Percentiles rank a stretch among this genome's conserved stretches.
Evolutionary conservation across 2,329 filamentous ascomycete genomes (phyloP).

Genomic region (Volutella citrinella): DNA sequence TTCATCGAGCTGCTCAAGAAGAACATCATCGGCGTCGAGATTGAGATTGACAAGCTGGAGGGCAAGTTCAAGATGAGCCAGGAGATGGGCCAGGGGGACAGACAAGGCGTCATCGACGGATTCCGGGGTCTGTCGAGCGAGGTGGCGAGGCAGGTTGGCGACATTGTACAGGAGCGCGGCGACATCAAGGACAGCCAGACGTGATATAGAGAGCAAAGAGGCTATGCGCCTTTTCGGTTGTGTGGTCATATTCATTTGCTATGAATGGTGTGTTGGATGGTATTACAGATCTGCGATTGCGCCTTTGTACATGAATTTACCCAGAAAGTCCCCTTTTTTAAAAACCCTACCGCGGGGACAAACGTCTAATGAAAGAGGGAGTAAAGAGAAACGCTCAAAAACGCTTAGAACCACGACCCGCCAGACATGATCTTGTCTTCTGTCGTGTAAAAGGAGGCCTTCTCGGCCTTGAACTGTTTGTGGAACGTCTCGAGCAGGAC

Average conservation of each 20-base stretch:
- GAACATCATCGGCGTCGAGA: slow-evolving; percentile 59
- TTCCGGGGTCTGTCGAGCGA: slow-evolving; percentile 39
- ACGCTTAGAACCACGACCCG: too few relatives aligned
- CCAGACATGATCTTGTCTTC: slow-evolving; percentile 24
- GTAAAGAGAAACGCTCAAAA: too few relatives aligned
- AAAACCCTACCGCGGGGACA: too few relatives aligned
- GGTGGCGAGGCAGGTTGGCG: slow-evolving; percentile 24
- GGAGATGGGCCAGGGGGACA: slow-evolving; percentile 50
- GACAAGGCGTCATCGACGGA: slow-evolving; percentile 53
- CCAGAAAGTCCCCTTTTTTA: too few relatives aligned
- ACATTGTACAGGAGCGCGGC: slow-evolving; percentile 25
- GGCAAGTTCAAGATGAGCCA: slow-evolving; percentile 68
- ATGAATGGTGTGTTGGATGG: too few relatives aligned
- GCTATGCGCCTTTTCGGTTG: too few relatives aligned
- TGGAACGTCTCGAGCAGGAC: slow-evolving; percentile 29
- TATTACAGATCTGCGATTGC: too few relatives aligned
- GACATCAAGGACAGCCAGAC: too few relatives aligned
- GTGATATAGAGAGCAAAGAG: too few relatives aligned
- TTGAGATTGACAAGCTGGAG: slow-evolving; percentile 49
- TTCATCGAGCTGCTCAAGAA: slow-evolving; percentile 57
- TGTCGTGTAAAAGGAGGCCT: slow-evolving; percentile 24
- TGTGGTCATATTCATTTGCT: too few relatives aligned
- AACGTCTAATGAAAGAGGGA: too few relatives aligned
- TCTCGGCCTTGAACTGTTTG: slow-evolving; percentile 24
- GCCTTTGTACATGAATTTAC: too few relatives aligned